phyloP scores from a whole-genome alignment of 768 basidiomycete genomes.

The Calocybe gangraenosa region DNA sequence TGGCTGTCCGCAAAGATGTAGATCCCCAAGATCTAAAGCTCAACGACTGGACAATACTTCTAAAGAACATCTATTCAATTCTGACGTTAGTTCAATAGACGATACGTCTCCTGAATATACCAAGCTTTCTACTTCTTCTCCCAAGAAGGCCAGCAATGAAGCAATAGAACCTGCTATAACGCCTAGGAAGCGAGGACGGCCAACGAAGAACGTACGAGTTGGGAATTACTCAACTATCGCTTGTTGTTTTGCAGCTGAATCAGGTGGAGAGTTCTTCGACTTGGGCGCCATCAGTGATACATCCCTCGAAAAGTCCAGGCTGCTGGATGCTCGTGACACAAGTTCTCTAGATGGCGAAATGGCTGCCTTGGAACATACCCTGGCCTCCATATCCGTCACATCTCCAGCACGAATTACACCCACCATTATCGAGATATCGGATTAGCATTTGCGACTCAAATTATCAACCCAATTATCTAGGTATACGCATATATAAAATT shows the following conservation, averaged over 20 bases:
- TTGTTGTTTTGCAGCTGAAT: constrained; percentile 4
- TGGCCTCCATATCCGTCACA: constrained; percentile 17
- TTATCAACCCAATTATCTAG: background rate
- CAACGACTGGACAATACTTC: too few relatives aligned
- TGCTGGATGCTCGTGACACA: background rate
- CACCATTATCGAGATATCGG: constrained; percentile 17
- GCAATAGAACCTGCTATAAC: background rate
- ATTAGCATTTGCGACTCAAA: constrained; percentile 10
- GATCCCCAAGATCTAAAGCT: background rate
- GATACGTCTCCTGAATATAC: constrained; percentile 2
- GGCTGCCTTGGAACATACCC: constrained; percentile 2
- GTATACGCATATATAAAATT: background rate
- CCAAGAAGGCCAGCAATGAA: background rate
- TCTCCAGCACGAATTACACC: constrained; percentile 7
- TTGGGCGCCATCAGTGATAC: constrained; percentile 13
- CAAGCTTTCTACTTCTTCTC: background rate
- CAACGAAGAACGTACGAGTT: constrained; percentile 3
- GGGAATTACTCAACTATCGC: constrained; percentile 6
- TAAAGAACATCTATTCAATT: constrained; percentile 6
- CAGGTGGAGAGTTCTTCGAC: constrained; percentile 22
- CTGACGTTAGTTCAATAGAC: constrained; percentile 1
- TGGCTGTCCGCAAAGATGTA: background rate
- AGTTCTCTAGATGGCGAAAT: too few relatives aligned
- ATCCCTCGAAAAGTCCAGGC: constrained; percentile 8
- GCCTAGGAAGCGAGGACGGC: constrained; percentile 10